phyloP scores from a whole-genome alignment of 208 protist species.

The Trypanosoma melophagium region DNA sequence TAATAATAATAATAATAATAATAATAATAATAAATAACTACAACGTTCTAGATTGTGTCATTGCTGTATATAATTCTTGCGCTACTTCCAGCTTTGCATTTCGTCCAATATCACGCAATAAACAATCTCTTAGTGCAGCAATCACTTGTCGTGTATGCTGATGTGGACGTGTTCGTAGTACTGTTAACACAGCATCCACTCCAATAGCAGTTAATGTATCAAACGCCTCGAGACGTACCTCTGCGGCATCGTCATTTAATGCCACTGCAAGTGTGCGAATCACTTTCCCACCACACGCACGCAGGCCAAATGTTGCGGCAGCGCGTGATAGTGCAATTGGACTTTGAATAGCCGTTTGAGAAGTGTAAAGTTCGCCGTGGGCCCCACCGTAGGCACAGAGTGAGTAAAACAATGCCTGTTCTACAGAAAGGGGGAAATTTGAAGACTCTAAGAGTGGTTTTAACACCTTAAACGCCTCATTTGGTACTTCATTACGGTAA shows the following conservation, averaged over 20 bases:
- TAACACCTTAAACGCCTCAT: constrained; percentile 50
- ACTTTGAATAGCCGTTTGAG: constrained; percentile 50
- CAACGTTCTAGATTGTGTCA: background rate
- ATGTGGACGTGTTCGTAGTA: constrained; percentile 41
- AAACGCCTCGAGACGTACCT: constrained; percentile 58
- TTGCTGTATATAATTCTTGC: constrained; percentile 39
- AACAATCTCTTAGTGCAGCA: constrained; percentile 53
- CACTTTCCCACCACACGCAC: constrained; percentile 55
- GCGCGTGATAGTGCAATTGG: constrained; percentile 30
- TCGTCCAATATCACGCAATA: constrained; percentile 52
- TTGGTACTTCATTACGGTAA: constrained; percentile 39
- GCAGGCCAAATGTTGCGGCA: constrained; percentile 62
- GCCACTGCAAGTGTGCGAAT: constrained; percentile 57
- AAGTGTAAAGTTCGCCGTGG: constrained; percentile 63
- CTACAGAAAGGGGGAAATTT: constrained; percentile 43
- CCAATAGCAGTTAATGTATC: constrained; percentile 51
- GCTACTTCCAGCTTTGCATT: constrained; percentile 31
- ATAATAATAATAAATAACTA: background rate
- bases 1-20: constrained; percentile 15
- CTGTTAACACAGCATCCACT: constrained; percentile 28
- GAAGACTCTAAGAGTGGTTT: constrained; percentile 44
- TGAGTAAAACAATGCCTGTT: constrained; percentile 55
- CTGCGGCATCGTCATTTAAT: constrained; percentile 52
- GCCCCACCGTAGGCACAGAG: constrained; percentile 61
- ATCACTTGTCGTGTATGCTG: constrained; percentile 50